Percentiles rank a stretch among this genome's conserved stretches.
Evolutionary conservation across 495 filamentous ascomycete genomes (phyloP).

Genomic region (Podospora bellae-mahoneyi): DNA sequence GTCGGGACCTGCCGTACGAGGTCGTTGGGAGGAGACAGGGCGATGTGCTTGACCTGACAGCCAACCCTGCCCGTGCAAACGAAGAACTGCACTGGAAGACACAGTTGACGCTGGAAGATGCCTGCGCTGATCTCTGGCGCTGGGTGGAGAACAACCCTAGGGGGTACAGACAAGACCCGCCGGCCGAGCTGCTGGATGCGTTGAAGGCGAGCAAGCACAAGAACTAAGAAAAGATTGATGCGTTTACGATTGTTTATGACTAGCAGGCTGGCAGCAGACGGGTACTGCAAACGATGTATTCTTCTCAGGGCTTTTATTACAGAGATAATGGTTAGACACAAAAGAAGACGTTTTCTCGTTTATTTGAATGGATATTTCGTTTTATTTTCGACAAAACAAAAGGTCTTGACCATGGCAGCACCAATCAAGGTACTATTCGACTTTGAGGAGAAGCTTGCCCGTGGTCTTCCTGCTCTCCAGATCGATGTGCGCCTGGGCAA

Average conservation of each 20-base stretch:
- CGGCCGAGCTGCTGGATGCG: slow-evolving; percentile 72
- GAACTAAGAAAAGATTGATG: neutral
- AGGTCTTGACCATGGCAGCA: neutral
- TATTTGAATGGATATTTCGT: neutral
- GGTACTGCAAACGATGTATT: neutral
- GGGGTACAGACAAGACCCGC: slow-evolving; percentile 88
- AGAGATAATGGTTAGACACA: neutral
- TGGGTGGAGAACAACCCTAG: slow-evolving; percentile 94
- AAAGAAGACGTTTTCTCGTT: neutral
- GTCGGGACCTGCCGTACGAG: slow-evolving; percentile 80
- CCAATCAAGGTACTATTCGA: neutral
- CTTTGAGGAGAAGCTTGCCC: slow-evolving; percentile 67
- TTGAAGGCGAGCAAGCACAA: slow-evolving; percentile 51
- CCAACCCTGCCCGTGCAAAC: slow-evolving; percentile 83
- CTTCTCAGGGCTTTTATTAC: slow-evolving; percentile 4
- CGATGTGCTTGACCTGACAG: slow-evolving; percentile 91
- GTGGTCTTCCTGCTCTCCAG: slow-evolving; percentile 79
- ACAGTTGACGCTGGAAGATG: slow-evolving; percentile 81
- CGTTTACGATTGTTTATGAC: neutral
- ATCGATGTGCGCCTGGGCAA: slow-evolving; percentile 72
- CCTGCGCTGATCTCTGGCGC: slow-evolving; percentile 90
- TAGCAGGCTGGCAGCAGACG: slow-evolving; percentile 5
- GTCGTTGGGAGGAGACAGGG: slow-evolving; percentile 78
- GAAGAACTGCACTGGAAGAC: slow-evolving; percentile 91
- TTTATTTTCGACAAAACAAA: neutral